A percentile compares a stretch with the other conserved stretches of the same genome.
These are phyloP conservation scores for Xerocomus spinulosus DNA, from an alignment of 768 basidiomycete species.

Conservation along the genomic window DNA sequence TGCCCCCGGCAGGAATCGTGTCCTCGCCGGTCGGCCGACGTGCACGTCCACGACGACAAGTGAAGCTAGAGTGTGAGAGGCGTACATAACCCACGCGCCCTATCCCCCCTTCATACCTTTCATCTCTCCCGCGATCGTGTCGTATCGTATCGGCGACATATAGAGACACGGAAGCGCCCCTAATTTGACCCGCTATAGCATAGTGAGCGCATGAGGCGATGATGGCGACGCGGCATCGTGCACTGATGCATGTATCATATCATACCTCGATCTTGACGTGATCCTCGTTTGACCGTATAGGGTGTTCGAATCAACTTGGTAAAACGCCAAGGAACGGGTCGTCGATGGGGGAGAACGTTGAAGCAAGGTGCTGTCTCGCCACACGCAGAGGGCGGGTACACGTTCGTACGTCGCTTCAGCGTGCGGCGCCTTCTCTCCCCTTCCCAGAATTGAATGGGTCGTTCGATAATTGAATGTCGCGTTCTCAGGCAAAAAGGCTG, in stretches of 20 bases:
- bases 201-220: neutral
- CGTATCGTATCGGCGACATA: neutral
- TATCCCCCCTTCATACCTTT: neutral
- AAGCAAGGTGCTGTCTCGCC: too few relatives aligned
- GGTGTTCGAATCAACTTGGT: neutral
- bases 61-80: neutral
- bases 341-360: neutral
- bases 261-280: neutral
- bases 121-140: too few relatives aligned
- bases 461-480: neutral
- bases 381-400: neutral
- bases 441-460: neutral
- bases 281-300: neutral
- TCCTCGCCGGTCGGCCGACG: neutral
- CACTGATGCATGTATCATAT: neutral
- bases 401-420: neutral
- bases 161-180: neutral
- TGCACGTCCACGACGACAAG: neutral
- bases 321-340: neutral
- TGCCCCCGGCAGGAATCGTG: too few relatives aligned
- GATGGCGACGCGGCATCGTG: neutral
- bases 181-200: neutral
- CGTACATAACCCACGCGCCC: neutral
- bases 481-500: neutral
- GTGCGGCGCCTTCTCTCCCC: neutral